phyloP scores from a whole-genome alignment of 345 rosid genomes.

The Turnera subulata region DNA sequence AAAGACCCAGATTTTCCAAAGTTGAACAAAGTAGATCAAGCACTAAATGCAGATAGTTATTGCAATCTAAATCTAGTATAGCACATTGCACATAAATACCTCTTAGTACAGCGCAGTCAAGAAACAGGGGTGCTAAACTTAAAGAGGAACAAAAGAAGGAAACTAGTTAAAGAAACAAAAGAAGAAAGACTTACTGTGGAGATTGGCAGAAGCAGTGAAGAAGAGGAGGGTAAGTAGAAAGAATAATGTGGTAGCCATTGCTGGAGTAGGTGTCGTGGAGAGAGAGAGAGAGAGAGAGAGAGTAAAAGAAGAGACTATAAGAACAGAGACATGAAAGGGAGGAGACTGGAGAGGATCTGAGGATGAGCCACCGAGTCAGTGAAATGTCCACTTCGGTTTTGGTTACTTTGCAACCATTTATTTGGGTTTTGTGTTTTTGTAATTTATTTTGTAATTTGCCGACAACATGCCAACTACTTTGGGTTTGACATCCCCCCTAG shows the following conservation, averaged over 20 bases:
- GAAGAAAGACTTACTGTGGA: constrained; percentile 28
- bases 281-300: neutral
- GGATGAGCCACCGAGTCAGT: constrained; percentile 10
- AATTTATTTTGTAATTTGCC: no score
- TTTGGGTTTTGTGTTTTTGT: no score
- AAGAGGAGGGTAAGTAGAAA: constrained; percentile 24
- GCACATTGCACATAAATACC: neutral
- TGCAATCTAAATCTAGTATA: neutral
- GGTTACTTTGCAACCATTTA: constrained; percentile 18
- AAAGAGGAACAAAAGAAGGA: neutral
- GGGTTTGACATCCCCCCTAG: no score
- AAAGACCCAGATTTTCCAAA: neutral
- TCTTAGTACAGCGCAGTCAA: neutral
- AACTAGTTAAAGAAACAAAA: neutral
- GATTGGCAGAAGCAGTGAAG: constrained; percentile 32
- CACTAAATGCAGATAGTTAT: neutral
- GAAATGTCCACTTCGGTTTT: constrained; percentile 19
- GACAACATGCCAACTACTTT: no score
- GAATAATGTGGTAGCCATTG: constrained; percentile 23
- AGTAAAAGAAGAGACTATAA: neutral
- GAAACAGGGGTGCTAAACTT: neutral
- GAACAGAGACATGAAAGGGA: neutral
- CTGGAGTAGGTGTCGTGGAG: neutral
- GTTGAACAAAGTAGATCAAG: constrained; percentile 22
- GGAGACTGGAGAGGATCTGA: constrained; percentile 15